These are phyloP conservation scores for Globisporangium camurandrum DNA, from an alignment of 352 stramenopile species.

Conservation along the genomic window DNA sequence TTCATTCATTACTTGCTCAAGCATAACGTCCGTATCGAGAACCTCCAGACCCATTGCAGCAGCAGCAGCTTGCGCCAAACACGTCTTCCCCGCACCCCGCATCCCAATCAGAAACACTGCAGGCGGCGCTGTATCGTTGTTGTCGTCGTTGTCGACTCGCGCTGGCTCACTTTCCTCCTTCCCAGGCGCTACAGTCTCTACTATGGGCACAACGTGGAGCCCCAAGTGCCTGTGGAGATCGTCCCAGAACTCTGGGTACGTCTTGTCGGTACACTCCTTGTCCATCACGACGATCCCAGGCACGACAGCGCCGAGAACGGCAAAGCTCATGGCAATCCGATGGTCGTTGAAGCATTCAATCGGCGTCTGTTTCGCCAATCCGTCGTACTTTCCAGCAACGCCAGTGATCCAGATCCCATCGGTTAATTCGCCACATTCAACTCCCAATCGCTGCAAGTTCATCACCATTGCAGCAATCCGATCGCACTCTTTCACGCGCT, in stretches of 20 bases:
- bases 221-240: slow-evolving; percentile 60
- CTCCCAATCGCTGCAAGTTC: slow-evolving; percentile 93
- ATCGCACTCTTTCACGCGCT: slow-evolving; percentile 98
- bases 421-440: slow-evolving; percentile 63
- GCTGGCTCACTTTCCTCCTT: too few species aligned
- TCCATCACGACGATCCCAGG: slow-evolving; percentile 93
- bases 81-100: slow-evolving; percentile 82
- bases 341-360: slow-evolving; percentile 96
- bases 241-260: slow-evolving; percentile 96
- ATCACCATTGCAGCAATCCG: slow-evolving; percentile 97
- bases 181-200: too few species aligned
- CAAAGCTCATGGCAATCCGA: slow-evolving; percentile 98
- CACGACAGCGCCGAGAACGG: slow-evolving; percentile 88
- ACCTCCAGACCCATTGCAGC: slow-evolving; percentile 39
- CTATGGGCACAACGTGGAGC: slow-evolving; percentile 44
- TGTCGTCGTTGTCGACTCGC: too few species aligned
- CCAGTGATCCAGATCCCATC: slow-evolving; percentile 80
- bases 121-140: slow-evolving; percentile 20
- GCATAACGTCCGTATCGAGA: slow-evolving; percentile 72
- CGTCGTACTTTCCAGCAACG: slow-evolving; percentile 33
- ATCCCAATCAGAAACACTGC: slow-evolving; percentile 83
- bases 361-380: slow-evolving; percentile 45
- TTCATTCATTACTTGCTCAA: slow-evolving; percentile 60
- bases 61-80: slow-evolving; percentile 49
- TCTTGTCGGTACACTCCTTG: slow-evolving; percentile 97